These are phyloP conservation scores for Coniferiporia weirii DNA, from an alignment of 1,284 basidiomycete genomes.

Conservation along the genomic window DNA sequence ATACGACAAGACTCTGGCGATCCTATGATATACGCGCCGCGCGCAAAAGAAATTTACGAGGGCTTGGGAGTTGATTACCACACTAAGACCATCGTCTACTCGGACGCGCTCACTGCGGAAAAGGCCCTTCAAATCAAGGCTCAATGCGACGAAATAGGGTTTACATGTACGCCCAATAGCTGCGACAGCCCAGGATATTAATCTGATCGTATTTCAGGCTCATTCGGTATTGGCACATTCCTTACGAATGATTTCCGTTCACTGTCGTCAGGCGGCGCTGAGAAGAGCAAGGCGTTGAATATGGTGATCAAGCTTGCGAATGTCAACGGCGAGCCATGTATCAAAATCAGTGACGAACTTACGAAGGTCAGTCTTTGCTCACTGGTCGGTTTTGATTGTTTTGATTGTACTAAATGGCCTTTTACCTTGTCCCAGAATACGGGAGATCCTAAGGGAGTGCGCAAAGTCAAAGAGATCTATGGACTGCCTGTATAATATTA, in stretches of 20 bases:
- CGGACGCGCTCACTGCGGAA: conserved; percentile 72
- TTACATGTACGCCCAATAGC: conserved; percentile 48
- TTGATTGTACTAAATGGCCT: neutral
- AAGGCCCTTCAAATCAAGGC: conserved; percentile 66
- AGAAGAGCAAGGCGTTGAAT: conserved; percentile 78
- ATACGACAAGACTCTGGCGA: conserved; percentile 93
- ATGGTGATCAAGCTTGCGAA: conserved; percentile 89
- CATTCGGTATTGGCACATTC: conserved; percentile 90
- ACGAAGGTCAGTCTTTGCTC: conserved; percentile 57
- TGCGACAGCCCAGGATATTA: neutral
- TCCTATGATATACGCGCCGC: conserved; percentile 70
- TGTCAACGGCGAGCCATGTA: conserved; percentile 69
- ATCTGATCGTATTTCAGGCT: conserved; percentile 27
- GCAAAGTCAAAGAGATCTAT: conserved; percentile 27
- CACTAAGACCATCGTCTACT: conserved; percentile 76
- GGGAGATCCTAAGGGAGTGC: conserved; percentile 28
- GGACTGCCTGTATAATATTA: conserved; percentile 17
- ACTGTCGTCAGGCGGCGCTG: conserved; percentile 44
- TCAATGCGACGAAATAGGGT: conserved; percentile 69
- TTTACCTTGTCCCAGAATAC: conserved; percentile 26
- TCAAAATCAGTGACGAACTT: conserved; percentile 91
- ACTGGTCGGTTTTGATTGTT: neutral
- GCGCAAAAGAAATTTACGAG: conserved; percentile 67
- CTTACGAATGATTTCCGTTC: conserved; percentile 84
- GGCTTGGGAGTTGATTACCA: conserved; percentile 58